phyloP scores from a whole-genome alignment of 176 grass and related monocot genomes.

The Musa acuminata region DNA sequence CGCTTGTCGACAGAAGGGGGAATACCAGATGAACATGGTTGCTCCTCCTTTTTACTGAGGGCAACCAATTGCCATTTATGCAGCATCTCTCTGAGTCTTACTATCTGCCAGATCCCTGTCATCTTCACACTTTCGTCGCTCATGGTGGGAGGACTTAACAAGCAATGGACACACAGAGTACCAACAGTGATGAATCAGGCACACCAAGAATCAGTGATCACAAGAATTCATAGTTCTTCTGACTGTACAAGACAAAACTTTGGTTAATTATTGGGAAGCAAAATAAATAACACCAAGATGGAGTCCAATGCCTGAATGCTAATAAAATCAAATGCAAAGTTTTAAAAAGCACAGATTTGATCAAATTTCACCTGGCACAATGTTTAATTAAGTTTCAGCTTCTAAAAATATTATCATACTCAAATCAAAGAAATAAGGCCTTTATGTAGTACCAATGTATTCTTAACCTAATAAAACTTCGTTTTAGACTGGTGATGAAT shows the following conservation, averaged over 20 bases:
- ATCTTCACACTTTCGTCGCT: constrained; percentile 32
- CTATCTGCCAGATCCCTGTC: constrained; percentile 49
- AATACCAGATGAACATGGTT: constrained; percentile 20
- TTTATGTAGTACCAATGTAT: background rate
- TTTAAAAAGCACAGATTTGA: too few relatives aligned
- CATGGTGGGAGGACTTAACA: constrained; percentile 22
- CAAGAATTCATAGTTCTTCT: background rate
- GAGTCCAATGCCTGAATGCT: too few relatives aligned
- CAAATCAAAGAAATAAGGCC: background rate
- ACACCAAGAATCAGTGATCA: background rate
- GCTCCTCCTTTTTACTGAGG: constrained; percentile 6
- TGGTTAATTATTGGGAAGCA: background rate
- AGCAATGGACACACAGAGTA: background rate
- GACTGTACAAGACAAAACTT: background rate
- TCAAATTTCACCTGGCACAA: too few relatives aligned
- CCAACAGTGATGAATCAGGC: background rate
- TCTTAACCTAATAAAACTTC: background rate
- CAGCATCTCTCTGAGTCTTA: constrained; percentile 55
- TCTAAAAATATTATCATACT: background rate
- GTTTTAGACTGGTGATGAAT: background rate
- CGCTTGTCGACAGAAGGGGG: constrained; percentile 33
- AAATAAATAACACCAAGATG: background rate
- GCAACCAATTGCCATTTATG: constrained; percentile 50
- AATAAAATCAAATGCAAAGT: too few relatives aligned
- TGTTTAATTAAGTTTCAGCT: too few relatives aligned